Conservation (phyloP, 2,329 filamentous ascomycete genomes). For the Neofusicoccum laricinum region DNA sequence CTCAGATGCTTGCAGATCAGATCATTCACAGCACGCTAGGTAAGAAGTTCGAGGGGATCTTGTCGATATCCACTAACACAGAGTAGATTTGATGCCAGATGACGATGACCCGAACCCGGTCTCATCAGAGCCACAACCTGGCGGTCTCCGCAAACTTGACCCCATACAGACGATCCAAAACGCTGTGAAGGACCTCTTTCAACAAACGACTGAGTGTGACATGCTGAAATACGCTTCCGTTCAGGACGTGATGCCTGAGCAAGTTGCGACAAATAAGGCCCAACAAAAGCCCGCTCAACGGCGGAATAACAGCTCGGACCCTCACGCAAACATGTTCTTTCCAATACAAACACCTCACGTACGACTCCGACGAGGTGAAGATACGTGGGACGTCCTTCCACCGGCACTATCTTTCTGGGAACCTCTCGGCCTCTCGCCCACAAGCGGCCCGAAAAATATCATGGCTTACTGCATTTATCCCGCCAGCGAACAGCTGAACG, state of each 20-base stretch:
- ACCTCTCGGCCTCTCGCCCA: constrained; percentile 69
- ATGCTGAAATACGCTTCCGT: constrained; percentile 32
- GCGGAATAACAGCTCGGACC: constrained; percentile 27
- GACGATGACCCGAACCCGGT: background rate
- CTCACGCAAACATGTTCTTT: constrained; percentile 15
- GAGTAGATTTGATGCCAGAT: background rate
- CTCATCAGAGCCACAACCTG: background rate
- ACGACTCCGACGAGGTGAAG: constrained; percentile 67
- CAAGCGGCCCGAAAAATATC: constrained; percentile 68
- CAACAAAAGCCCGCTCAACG: constrained; percentile 33
- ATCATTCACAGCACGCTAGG: constrained; percentile 12
- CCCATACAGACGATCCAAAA: constrained; percentile 5
- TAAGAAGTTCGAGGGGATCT: background rate
- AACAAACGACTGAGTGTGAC: constrained; percentile 31
- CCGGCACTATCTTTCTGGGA: constrained; percentile 80
- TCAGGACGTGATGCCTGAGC: constrained; percentile 42
- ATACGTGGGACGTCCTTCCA: constrained; percentile 69
- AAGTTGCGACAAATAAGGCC: constrained; percentile 24
- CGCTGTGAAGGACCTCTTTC: constrained; percentile 28
- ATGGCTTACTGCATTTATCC: constrained; percentile 70
- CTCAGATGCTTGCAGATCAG: constrained; percentile 15
- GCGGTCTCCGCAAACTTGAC: background rate
- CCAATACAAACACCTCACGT: constrained; percentile 61
- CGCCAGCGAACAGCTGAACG: constrained; percentile 59
- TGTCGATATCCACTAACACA: background rate